Evolutionary conservation across 352 stramenopile genomes (phyloP).

Genomic region (Globisporangium canariense): DNA sequence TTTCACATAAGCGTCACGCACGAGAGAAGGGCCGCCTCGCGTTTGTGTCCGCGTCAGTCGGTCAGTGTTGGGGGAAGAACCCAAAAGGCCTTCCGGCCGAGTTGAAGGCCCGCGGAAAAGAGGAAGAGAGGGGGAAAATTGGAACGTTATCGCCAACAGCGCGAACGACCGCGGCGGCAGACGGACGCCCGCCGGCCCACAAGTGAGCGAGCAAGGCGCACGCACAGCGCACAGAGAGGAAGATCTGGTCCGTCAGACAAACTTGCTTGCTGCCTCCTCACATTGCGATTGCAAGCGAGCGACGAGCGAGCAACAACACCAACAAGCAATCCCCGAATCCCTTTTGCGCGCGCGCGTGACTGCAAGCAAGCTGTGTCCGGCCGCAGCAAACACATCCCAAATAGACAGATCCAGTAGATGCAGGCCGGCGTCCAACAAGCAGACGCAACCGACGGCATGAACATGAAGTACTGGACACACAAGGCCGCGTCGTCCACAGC

Average conservation of each 20-base stretch:
- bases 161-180: not conserved
- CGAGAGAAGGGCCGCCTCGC: constrained; percentile 1
- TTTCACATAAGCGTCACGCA: not conserved
- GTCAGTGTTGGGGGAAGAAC: constrained; percentile 5
- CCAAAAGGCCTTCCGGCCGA: not conserved
- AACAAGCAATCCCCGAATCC: not conserved
- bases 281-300: constrained; percentile 1
- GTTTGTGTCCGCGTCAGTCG: not conserved
- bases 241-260: constrained; percentile 13
- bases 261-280: not conserved
- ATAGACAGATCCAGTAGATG: constrained; percentile 4
- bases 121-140: constrained; percentile 8
- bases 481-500: not conserved
- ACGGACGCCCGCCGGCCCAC: not conserved
- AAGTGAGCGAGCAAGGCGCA: too few species aligned
- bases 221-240: not conserved
- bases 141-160: constrained; percentile 9
- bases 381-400: not conserved
- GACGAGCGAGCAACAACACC: not conserved
- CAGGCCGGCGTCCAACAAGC: not conserved
- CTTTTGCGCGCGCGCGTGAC: not conserved
- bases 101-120: constrained; percentile 9
- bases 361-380: not conserved
- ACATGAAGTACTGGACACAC: constrained; percentile 17
- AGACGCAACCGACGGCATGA: constrained; percentile 4